A percentile compares a stretch with the other conserved stretches of the same genome.
Evolutionary conservation across 805 yeast genomes (phyloP).

Genomic region (Candida oleophila): DNA sequence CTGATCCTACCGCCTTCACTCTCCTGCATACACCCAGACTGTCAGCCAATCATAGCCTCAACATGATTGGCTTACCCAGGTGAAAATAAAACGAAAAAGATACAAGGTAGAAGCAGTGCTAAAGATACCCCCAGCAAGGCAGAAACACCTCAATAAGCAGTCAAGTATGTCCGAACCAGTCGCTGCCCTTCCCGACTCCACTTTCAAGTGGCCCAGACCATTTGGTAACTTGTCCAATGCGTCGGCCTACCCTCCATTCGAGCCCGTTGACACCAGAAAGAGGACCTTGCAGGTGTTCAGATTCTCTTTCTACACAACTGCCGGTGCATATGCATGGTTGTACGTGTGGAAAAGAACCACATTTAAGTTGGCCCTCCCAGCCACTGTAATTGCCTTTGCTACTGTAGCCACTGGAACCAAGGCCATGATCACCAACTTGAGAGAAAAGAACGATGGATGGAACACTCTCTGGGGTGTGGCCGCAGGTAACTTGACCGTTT

Average conservation of each 20-base stretch:
- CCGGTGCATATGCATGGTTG: conserved; percentile 49
- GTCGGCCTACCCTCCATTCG: conserved; percentile 46
- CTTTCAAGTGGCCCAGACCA: conserved; percentile 41
- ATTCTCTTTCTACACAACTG: conserved; percentile 47
- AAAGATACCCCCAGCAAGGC: not conserved
- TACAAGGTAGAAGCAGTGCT: not conserved
- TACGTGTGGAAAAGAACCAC: conserved; percentile 44
- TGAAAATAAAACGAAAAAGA: conserved; percentile 4
- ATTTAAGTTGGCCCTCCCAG: conserved; percentile 39
- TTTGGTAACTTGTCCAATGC: conserved; percentile 38
- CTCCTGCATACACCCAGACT: not conserved
- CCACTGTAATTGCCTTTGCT: conserved; percentile 42
- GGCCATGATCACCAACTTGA: conserved; percentile 53
- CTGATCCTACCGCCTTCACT: not conserved
- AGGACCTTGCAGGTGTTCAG: conserved; percentile 48
- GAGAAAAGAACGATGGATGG: conserved; percentile 62
- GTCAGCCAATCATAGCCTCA: not conserved
- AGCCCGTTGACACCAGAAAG: conserved; percentile 55
- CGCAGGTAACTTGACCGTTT: conserved; percentile 44
- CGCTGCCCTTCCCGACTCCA: conserved; percentile 31
- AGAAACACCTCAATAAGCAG: too few species aligned
- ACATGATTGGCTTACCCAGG: conserved; percentile 11
- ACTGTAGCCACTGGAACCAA: conserved; percentile 51
- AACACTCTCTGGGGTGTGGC: conserved; percentile 67
- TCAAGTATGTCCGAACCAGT: conserved; percentile 7